These are phyloP conservation scores for Arthrobotrys musiformis DNA, from an alignment of 2,329 filamentous ascomycete genomes.

Conservation along the genomic window DNA sequence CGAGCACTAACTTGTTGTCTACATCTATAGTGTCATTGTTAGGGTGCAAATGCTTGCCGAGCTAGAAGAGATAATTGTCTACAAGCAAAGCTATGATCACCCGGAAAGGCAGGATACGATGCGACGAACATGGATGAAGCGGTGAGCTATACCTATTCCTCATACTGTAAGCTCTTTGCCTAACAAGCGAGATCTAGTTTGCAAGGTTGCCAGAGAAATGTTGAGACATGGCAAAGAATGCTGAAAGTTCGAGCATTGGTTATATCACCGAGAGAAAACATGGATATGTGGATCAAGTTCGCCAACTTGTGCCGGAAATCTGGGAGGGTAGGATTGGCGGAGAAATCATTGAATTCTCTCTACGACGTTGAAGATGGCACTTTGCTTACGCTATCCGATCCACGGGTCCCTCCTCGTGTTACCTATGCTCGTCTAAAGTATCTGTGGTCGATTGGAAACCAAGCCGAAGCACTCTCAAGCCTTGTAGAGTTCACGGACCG, in stretches of 20 bases:
- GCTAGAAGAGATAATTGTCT: slow-evolving; percentile 95
- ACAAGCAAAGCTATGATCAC: slow-evolving; percentile 87
- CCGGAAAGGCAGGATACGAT: slow-evolving; percentile 88
- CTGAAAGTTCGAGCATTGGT: slow-evolving; percentile 92
- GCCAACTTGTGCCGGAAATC: slow-evolving; percentile 98
- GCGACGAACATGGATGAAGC: slow-evolving; percentile 93
- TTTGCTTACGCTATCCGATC: slow-evolving; percentile 63
- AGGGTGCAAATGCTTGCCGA: slow-evolving; percentile 99
- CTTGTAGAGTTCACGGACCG: slow-evolving; percentile 72
- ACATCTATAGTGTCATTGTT: slow-evolving; percentile 75
- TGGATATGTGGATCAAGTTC: slow-evolving; percentile 99
- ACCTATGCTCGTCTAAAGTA: slow-evolving; percentile 98
- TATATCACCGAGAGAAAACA: slow-evolving; percentile 89
- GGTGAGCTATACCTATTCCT: slow-evolving; percentile 61
- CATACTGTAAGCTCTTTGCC: neutral
- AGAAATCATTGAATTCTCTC: slow-evolving; percentile 93
- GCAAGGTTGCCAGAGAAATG: slow-evolving; percentile 93
- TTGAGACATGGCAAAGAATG: slow-evolving; percentile 99
- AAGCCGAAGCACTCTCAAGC: slow-evolving; percentile 71
- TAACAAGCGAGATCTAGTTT: slow-evolving; percentile 64
- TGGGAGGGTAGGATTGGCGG: slow-evolving; percentile 89
- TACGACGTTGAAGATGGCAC: slow-evolving; percentile 74
- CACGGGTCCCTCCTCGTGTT: slow-evolving; percentile 77
- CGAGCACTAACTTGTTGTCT: neutral
- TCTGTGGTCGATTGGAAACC: slow-evolving; percentile 85